Conservation (phyloP, 306 rosid species). For the Comarum palustre region DNA sequence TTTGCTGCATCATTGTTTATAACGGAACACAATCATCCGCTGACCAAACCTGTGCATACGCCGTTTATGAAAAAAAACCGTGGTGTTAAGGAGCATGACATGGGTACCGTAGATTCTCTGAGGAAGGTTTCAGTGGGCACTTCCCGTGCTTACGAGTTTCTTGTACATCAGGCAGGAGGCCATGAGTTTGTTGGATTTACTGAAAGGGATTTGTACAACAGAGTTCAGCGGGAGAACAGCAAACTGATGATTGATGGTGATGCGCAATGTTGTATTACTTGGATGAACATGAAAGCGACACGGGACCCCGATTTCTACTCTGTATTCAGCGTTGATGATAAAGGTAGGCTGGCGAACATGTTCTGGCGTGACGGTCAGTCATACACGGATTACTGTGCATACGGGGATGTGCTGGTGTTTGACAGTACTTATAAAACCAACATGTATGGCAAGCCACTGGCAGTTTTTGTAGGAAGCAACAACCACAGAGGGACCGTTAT, state of each 20-base stretch:
- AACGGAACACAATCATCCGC: too few species aligned
- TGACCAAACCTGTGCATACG: too few species aligned
- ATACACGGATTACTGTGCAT: too few species aligned
- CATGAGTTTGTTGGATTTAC: neutral
- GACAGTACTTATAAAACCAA: neutral
- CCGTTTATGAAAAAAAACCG: too few species aligned
- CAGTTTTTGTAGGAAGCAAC: neutral
- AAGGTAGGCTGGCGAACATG: neutral
- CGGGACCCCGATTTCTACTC: neutral
- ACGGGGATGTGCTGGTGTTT: neutral
- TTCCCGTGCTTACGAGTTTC: neutral
- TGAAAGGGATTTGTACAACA: neutral
- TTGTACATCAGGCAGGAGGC: neutral
- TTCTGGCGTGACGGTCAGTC: neutral
- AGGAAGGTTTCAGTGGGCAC: too few species aligned
- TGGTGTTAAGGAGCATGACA: too few species aligned
- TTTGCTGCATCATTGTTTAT: too few species aligned
- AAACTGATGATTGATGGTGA: too few species aligned
- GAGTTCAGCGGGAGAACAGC: too few species aligned
- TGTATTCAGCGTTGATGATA: neutral
- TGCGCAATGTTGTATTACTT: too few species aligned
- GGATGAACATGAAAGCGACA: neutral
- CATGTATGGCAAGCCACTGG: neutral
- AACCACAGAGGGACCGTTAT: neutral
- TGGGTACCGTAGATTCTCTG: too few species aligned